Conservation (phyloP, 208 protist genomes). For the Acanthamoeba lenticulata region DNA sequence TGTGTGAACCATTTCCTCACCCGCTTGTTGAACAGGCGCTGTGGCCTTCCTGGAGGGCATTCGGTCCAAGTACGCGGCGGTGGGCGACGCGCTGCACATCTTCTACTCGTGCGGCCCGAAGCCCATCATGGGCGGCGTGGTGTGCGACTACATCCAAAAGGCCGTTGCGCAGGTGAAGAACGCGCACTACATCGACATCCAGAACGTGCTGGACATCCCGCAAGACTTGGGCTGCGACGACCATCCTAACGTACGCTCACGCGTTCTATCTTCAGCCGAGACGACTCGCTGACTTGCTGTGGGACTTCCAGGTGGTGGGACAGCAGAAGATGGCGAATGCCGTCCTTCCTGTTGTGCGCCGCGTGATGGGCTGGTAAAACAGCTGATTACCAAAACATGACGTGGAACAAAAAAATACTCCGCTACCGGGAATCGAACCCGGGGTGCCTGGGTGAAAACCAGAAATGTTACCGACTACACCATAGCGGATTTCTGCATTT, state of each 20-base stretch:
- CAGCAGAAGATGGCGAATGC: constrained; percentile 44
- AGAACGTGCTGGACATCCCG: constrained; percentile 7
- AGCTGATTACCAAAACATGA: too few species aligned
- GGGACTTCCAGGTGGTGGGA: neutral
- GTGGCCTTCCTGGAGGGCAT: neutral
- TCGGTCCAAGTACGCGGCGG: neutral
- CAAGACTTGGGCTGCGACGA: constrained; percentile 30
- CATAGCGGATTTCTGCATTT: too few species aligned
- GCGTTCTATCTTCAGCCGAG: neutral
- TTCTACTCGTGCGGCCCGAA: constrained; percentile 35
- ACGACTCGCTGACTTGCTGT: neutral
- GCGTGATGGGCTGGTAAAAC: constrained; percentile 3
- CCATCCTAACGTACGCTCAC: neutral
- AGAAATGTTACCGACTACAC: too few species aligned
- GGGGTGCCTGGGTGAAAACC: too few species aligned
- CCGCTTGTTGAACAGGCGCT: neutral
- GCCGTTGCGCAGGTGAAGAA: neutral
- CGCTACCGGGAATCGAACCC: too few species aligned
- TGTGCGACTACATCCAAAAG: constrained; percentile 25
- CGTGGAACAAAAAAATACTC: too few species aligned
- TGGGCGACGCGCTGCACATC: constrained; percentile 23
- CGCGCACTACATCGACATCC: constrained; percentile 47
- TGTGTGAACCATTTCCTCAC: too few species aligned
- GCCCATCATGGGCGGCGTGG: constrained; percentile 17
- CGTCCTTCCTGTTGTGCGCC: neutral